Conservation (phyloP, 2,329 filamentous ascomycete species). For the Colletotrichum tamarilloi region DNA sequence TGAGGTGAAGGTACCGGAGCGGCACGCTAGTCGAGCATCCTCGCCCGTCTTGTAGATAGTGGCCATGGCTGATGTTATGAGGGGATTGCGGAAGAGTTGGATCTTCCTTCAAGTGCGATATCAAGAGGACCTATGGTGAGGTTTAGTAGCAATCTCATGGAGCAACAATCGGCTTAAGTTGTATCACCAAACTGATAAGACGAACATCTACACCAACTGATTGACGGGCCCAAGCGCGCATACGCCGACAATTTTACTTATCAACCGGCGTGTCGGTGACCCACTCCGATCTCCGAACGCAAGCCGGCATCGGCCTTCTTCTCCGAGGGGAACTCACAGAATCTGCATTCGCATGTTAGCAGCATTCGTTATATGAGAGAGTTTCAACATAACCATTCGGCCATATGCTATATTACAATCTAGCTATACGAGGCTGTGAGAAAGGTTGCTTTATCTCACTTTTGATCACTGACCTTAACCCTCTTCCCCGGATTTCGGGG, state of each 20-base stretch:
- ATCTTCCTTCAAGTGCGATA: not conserved
- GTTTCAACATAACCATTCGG: not conserved
- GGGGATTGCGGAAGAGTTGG: not conserved
- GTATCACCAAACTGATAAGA: not conserved
- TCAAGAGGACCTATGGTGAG: not conserved
- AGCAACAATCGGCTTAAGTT: not conserved
- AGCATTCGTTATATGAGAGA: not conserved
- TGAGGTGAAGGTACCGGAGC: constrained; percentile 50
- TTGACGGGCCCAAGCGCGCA: constrained; percentile 1
- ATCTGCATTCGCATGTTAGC: too few species aligned
- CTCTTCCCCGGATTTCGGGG: not conserved
- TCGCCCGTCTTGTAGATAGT: constrained; percentile 43
- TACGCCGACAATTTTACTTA: not conserved
- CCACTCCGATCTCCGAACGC: constrained; percentile 33
- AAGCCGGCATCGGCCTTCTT: constrained; percentile 22
- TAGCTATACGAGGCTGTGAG: too few species aligned
- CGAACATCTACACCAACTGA: not conserved
- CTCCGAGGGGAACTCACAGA: constrained; percentile 8
- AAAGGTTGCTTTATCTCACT: not conserved
- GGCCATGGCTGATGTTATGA: not conserved
- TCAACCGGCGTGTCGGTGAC: constrained; percentile 17
- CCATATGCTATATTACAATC: too few species aligned
- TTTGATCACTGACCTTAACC: not conserved
- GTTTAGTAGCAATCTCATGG: not conserved
- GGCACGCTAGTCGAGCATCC: constrained; percentile 56